These are phyloP conservation scores for Crassisporium funariophilum DNA, from an alignment of 768 basidiomycete species.

Conservation along the genomic window DNA sequence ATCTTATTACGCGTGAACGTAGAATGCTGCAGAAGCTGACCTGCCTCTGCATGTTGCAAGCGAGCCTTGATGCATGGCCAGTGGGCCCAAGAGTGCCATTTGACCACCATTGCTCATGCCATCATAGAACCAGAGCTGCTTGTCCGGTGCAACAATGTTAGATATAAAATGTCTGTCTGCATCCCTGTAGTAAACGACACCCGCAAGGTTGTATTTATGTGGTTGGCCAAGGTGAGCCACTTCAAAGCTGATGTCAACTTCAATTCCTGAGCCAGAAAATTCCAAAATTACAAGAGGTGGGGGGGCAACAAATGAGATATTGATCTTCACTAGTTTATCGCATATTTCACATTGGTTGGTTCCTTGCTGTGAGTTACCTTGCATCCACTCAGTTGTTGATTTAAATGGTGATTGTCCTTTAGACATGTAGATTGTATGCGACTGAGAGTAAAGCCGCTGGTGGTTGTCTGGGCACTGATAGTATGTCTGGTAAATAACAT, in stretches of 20 bases:
- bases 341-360: neutral
- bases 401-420: neutral
- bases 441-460: neutral
- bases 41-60: neutral
- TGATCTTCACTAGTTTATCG: neutral
- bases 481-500: neutral
- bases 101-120: neutral
- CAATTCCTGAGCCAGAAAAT: neutral
- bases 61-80: neutral
- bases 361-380: neutral
- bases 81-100: neutral
- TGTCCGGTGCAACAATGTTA: neutral
- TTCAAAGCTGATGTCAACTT: neutral
- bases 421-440: neutral
- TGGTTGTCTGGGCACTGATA: neutral
- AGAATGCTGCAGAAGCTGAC: neutral
- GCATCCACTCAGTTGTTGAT: neutral
- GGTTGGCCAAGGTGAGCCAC: neutral
- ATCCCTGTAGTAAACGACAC: neutral
- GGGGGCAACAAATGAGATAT: neutral
- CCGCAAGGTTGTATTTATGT: neutral
- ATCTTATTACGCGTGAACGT: neutral
- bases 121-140: neutral
- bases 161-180: neutral
- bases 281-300: neutral